Evolutionary conservation across 139 green algal species (phyloP).

Genomic region (Dunaliella primolecta): DNA sequence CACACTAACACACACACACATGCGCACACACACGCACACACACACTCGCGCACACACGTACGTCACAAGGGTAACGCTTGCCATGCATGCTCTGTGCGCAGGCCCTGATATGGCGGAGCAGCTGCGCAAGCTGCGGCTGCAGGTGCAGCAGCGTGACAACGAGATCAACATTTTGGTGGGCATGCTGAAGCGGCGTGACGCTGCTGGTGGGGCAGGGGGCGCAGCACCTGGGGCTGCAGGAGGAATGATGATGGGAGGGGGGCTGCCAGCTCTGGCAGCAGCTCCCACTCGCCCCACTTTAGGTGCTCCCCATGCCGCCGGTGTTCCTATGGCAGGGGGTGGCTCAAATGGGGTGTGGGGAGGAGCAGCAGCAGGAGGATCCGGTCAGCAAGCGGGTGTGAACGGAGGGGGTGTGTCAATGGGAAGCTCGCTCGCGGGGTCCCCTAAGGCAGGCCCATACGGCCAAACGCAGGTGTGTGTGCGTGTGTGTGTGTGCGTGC

Average conservation of each 20-base stretch:
- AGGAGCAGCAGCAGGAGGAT: background rate
- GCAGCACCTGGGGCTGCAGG: background rate
- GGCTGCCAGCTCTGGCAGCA: background rate
- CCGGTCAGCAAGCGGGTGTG: background rate
- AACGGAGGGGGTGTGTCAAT: background rate
- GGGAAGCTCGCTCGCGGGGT: too few relatives aligned
- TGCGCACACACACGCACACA: too few relatives aligned
- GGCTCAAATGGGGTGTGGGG: background rate
- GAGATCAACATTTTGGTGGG: slow-evolving; percentile 81
- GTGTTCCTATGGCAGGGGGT: too few relatives aligned
- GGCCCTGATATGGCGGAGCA: slow-evolving; percentile 41
- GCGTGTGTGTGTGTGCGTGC: too few relatives aligned
- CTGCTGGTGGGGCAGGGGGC: background rate
- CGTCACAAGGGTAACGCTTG: too few relatives aligned
- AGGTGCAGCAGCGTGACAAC: slow-evolving; percentile 80
- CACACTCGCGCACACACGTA: too few relatives aligned
- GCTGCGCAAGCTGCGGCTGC: slow-evolving; percentile 67
- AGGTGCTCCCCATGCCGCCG: too few relatives aligned
- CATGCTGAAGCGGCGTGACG: slow-evolving; percentile 60
- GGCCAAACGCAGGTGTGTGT: too few relatives aligned
- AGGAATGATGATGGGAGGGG: background rate
- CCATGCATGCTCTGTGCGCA: background rate
- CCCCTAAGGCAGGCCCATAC: too few relatives aligned
- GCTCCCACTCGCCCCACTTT: too few relatives aligned
- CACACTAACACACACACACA: too few relatives aligned